Base-by-base conservation (phyloP, 345 rosid species). In the Eutrema yunnanense region DNA sequence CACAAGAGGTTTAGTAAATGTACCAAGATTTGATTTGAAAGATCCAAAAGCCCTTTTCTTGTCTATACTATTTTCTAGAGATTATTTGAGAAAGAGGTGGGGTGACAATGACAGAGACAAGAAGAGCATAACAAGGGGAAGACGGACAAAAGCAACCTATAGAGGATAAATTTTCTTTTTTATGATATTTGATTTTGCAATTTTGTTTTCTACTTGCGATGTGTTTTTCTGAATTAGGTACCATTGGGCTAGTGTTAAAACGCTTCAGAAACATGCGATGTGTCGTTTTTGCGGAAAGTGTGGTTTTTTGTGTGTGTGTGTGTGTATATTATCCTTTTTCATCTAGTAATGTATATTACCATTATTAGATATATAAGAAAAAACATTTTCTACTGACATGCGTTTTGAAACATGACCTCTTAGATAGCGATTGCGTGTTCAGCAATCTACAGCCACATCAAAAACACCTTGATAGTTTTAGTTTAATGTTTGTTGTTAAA, bases 11-110 rank as follows among this genome's bases (percentile, higher is more conserved):
- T 65, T 56, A 14, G 59, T 56, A 11, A 50, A 49, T 36, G 44
- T 62, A 67, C 53, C 47, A 67, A 51, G 47, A 51, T 59, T 48
- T 58, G 30, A 19, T 74, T 32, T 74, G 78, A 74, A 22, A 43
- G 66, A 58, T 66, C 67, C 55, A 60, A 67, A 8, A 63, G 41
- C 48, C 42, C 10, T 59, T 10, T 41, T 59, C 13, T 41, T 59
- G 62, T 62, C 55, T 5, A 33, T 42, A 19, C 8, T 30, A 8
- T 49, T 5, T 62, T n/a, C 47, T 19, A 58, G 29, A 33, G 33
- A 67, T 12, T 33, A 33, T 57, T 32, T 50, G 47, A 22, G 37
- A 58, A 66, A 44, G 48, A 43, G 9, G 37, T 1, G 8, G 3
- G 19, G 22, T 29, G 62, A 9, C 12, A 58, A 50, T 49, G 54